Base-by-base conservation (phyloP, 345 rosid genomes). In the Populus tremula region DNA sequence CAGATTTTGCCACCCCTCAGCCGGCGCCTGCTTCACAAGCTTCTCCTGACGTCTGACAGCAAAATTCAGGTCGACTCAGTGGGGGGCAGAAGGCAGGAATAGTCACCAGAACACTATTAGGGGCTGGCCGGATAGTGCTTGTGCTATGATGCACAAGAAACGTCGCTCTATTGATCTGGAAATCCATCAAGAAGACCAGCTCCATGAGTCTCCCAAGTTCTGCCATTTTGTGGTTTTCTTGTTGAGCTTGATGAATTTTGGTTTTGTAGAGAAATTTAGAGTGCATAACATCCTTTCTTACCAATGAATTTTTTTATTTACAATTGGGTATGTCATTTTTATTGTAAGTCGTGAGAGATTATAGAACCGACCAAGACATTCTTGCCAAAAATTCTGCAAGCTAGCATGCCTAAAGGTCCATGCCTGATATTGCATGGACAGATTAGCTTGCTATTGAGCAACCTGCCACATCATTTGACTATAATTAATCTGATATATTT, bases 11-110 rank as follows among this genome's bases (percentile, higher is more conserved):
- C 35, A 8, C 68, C 68, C 6, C 33, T 25, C 25, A 9, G 12
- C 49, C 20, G 13, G 45, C 18, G 9, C 23, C 39, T 31, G 31
- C 36, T 5, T 50, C 76, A n/a, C 36, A 27, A 64, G 36, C 68
- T 27, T 13, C 68, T 6, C 68, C 39, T 25, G 36, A 64, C 9
- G 39, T 64, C 36, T 5, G 31, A 64, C 16, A 6, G 36, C 13
- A 27, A 25, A 14, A 10, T 6, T 38, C 69, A 18, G 23, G 54
- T 11, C 56, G 72, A 69, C 72, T 76, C 18, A 68, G 25, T 69
- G 67, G 67, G 1, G 73, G 79, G 39, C 73, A 76, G 73, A 76
- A 68, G 56, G 79, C 59, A 9, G 79, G 79, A 16, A 53, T 76
- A 8, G 29, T 17, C 11, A 59, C 54, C 8, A 56, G 79, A 53